phyloP scores from a whole-genome alignment of 768 basidiomycete species.

The Nidularia pulvinata region DNA sequence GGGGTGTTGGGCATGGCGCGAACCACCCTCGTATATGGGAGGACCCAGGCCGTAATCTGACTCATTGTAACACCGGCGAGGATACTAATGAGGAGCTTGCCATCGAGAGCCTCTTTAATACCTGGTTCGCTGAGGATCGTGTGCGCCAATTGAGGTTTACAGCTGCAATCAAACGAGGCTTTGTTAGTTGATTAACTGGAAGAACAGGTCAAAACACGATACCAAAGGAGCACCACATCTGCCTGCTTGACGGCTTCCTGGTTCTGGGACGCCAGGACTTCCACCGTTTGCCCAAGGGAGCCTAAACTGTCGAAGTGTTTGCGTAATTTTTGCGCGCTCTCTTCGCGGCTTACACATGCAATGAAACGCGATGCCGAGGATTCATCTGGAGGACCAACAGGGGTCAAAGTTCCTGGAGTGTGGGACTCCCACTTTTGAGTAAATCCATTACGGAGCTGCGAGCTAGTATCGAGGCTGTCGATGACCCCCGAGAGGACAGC shows the following conservation, averaged over 20 bases:
- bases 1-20: slow-evolving; percentile 99
- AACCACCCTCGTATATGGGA: slow-evolving; percentile 78
- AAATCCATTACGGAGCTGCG: slow-evolving; percentile 16
- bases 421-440: slow-evolving; percentile 63
- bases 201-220: slow-evolving; percentile 13
- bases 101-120: slow-evolving; percentile 80
- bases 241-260: slow-evolving; percentile 68
- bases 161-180: slow-evolving; percentile 44
- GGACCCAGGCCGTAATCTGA: slow-evolving; percentile 78
- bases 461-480: slow-evolving; percentile 64
- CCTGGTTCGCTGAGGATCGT: slow-evolving; percentile 72
- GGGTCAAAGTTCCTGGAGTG: slow-evolving; percentile 75
- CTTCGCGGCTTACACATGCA: slow-evolving; percentile 83
- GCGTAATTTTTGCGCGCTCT: slow-evolving; percentile 69
- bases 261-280: slow-evolving; percentile 72
- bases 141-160: slow-evolving; percentile 90
- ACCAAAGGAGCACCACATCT: slow-evolving; percentile 92
- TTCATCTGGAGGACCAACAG: slow-evolving; percentile 60
- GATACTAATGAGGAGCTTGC: slow-evolving; percentile 95
- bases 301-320: slow-evolving; percentile 60
- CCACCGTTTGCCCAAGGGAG: slow-evolving; percentile 61
- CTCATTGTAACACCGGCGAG: slow-evolving; percentile 93
- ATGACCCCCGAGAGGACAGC: slow-evolving; percentile 94
- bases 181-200: background rate
- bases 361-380: slow-evolving; percentile 79